A percentile compares a stretch with the other conserved stretches of the same genome.
phyloP scores from a whole-genome alignment of 208 protist species.

The Entamoeba moshkovskii region DNA sequence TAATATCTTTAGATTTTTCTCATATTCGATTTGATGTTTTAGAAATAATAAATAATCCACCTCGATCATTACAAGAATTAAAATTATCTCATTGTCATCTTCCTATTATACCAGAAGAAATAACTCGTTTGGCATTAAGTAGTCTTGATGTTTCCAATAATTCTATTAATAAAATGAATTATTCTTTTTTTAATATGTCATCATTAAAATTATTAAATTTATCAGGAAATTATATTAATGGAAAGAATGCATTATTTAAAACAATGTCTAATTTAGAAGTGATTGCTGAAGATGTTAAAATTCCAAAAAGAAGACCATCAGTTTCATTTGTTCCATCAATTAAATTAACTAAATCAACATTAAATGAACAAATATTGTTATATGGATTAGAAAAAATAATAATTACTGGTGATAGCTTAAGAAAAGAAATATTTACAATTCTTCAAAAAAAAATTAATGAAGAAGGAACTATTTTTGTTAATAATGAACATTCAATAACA shows the following conservation, averaged over 20 bases:
- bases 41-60: background rate
- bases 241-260: background rate
- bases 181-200: background rate
- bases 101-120: background rate
- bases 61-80: background rate
- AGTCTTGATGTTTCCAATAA: background rate
- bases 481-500: background rate
- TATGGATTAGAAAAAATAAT: background rate
- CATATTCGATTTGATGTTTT: background rate
- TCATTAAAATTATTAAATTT: background rate
- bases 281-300: background rate
- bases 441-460: background rate
- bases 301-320: background rate
- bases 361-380: background rate
- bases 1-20: background rate
- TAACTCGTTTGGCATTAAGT: background rate
- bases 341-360: background rate
- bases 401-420: background rate
- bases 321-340: too few species aligned
- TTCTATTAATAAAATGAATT: background rate
- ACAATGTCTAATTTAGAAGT: background rate
- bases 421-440: background rate
- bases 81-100: background rate
- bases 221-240: background rate
- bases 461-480: background rate